A percentile compares a stretch with the other conserved stretches of the same genome.
phyloP scores from a whole-genome alignment of 1,284 basidiomycete genomes.

The Flammula alnicola region DNA sequence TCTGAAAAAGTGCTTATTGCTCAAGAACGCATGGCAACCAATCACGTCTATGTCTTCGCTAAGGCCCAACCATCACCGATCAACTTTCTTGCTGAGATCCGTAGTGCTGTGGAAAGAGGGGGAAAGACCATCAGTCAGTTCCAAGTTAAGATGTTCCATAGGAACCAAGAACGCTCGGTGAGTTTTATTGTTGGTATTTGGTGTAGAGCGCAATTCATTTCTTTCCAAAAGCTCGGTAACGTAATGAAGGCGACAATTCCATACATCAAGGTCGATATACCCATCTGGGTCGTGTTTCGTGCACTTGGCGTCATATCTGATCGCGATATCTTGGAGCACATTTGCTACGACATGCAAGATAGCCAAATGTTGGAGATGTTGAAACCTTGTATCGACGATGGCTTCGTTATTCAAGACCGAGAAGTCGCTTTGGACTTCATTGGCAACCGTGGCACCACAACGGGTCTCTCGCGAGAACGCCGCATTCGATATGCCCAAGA shows the following conservation, averaged over 20 bases:
- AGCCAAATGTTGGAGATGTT: conserved; percentile 97
- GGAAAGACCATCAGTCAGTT: conserved; percentile 99
- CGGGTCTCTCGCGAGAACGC: conserved; percentile 89
- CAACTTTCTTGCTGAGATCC: conserved; percentile 96
- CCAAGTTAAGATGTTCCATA: conserved; percentile 96
- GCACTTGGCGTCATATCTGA: conserved; percentile 98
- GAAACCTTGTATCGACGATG: conserved; percentile 98
- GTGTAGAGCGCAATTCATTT: background rate
- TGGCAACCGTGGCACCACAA: conserved; percentile 96
- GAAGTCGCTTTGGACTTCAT: conserved; percentile 98
- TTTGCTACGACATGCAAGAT: conserved; percentile 98
- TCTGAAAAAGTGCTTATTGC: conserved; percentile 99
- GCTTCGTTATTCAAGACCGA: conserved; percentile 97
- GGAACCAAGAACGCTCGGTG: conserved; percentile 86
- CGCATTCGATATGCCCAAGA: conserved; percentile 97
- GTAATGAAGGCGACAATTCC: conserved; percentile 98
- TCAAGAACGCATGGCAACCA: conserved; percentile 99
- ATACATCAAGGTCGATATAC: conserved; percentile 98
- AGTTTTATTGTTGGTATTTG: conserved; percentile 37
- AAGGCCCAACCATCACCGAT: conserved; percentile 97
- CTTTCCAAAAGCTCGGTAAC: conserved; percentile 70
- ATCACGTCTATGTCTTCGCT: conserved; percentile 99
- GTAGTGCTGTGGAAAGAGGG: conserved; percentile 97
- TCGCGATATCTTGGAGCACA: conserved; percentile 96
- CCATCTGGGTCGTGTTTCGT: conserved; percentile 98